Conservation (phyloP, 2,329 filamentous ascomycete species). For the Epichloe bromicola region DNA sequence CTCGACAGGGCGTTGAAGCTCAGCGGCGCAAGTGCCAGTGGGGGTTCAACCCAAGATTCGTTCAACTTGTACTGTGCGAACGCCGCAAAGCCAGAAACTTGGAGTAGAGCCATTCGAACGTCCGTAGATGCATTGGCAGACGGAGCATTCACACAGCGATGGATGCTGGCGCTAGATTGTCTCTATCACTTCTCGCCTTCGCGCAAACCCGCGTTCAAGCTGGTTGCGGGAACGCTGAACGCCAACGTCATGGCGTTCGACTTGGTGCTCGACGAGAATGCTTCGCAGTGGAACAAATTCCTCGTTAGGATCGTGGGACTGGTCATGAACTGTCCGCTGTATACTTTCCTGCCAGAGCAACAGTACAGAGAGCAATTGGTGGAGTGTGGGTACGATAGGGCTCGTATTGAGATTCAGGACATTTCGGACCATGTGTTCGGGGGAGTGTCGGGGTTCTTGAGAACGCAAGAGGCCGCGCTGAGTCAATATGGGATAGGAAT, state of each 20-base stretch:
- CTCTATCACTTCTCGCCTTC: slow-evolving; percentile 45
- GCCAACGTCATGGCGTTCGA: slow-evolving; percentile 44
- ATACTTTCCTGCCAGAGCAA: slow-evolving; percentile 32
- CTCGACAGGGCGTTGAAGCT: slow-evolving; percentile 14
- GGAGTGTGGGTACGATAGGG: slow-evolving; percentile 31
- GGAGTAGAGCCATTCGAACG: slow-evolving; percentile 17
- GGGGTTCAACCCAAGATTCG: not conserved
- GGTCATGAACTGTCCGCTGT: slow-evolving; percentile 33
- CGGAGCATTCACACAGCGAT: slow-evolving; percentile 21
- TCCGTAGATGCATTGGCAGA: slow-evolving; percentile 16
- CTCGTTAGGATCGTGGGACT: slow-evolving; percentile 29
- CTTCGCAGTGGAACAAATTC: slow-evolving; percentile 16
- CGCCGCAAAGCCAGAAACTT: slow-evolving; percentile 32
- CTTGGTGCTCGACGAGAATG: slow-evolving; percentile 26
- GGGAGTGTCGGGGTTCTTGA: slow-evolving; percentile 34
- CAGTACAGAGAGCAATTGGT: slow-evolving; percentile 33
- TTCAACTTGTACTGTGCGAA: slow-evolving; percentile 34
- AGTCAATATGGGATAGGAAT: slow-evolving; percentile 21
- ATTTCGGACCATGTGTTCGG: slow-evolving; percentile 40
- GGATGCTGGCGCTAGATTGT: slow-evolving; percentile 42
- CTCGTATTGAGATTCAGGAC: slow-evolving; percentile 31
- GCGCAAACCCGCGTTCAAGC: slow-evolving; percentile 29
- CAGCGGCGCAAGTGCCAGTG: not conserved
- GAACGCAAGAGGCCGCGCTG: slow-evolving; percentile 19
- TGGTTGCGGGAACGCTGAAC: slow-evolving; percentile 25